These are phyloP conservation scores for Coniochaeta sp. DNA, from an alignment of 2,329 filamentous ascomycete species.

Conservation along the genomic window DNA sequence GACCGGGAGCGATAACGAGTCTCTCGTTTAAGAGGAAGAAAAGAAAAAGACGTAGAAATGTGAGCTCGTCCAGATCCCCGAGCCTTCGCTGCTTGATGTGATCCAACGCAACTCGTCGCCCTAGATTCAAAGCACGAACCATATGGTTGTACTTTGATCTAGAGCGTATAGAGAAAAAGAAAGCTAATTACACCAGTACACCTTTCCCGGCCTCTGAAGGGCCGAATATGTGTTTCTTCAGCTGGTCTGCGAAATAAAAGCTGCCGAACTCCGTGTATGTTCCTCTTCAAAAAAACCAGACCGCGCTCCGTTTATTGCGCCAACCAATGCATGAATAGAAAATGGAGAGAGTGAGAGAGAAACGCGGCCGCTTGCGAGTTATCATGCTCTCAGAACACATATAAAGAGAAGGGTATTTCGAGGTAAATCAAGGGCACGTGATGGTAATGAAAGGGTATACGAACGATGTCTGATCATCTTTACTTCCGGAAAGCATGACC, in stretches of 20 bases:
- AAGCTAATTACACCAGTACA: slow-evolving; percentile 8
- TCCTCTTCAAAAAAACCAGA: background rate
- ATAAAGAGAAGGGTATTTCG: slow-evolving; percentile 9
- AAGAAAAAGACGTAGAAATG: background rate
- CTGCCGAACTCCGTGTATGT: background rate
- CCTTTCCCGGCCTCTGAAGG: background rate
- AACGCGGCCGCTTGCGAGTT: background rate
- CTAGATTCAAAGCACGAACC: slow-evolving; percentile 32
- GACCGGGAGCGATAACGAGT: background rate
- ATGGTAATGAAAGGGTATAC: slow-evolving; percentile 32
- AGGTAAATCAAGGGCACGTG: slow-evolving; percentile 8
- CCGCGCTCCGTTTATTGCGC: background rate
- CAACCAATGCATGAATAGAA: background rate
- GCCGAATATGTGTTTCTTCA: slow-evolving; percentile 1
- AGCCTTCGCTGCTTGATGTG: background rate
- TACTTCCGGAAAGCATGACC: slow-evolving; percentile 95
- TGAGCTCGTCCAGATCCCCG: background rate
- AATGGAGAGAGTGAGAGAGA: background rate
- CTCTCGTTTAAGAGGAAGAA: background rate
- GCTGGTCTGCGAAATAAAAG: background rate
- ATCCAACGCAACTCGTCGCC: slow-evolving; percentile 38
- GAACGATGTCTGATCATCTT: slow-evolving; percentile 90
- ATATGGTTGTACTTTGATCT: slow-evolving; percentile 27
- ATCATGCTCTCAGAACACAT: background rate
- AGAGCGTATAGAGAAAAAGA: slow-evolving; percentile 26